Conservation (phyloP, 129 eudicot species). For the Artemisia annua region DNA sequence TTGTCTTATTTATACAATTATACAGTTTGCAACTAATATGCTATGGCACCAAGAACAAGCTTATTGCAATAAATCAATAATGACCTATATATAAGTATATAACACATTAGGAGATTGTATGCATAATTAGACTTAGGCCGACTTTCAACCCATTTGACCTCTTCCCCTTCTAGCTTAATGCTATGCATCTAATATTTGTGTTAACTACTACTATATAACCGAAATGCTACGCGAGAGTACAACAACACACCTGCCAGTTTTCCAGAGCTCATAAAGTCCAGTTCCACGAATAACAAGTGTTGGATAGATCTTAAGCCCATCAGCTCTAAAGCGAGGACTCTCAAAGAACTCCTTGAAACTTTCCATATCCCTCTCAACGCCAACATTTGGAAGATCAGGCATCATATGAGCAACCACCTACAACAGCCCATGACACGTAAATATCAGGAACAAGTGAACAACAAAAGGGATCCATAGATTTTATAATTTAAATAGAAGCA, state of each 20-base stretch:
- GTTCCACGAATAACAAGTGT: slow-evolving; percentile 98
- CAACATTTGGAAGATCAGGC: slow-evolving; percentile 99
- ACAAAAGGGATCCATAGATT: slow-evolving; percentile 3
- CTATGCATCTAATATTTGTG: not conserved
- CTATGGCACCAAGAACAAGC: not conserved
- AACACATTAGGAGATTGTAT: not conserved
- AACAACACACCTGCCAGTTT: slow-evolving; percentile 78
- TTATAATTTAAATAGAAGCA: not conserved
- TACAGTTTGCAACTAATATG: not conserved
- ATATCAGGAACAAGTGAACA: not conserved
- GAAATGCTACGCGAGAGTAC: not conserved
- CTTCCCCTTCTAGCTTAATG: too few relatives aligned
- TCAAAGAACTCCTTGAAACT: slow-evolving; percentile 97
- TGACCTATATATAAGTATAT: too few relatives aligned
- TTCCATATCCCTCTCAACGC: slow-evolving; percentile 96
- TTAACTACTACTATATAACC: slow-evolving; percentile 2
- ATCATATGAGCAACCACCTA: slow-evolving; percentile 99
- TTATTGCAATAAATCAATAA: too few relatives aligned
- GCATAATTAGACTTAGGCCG: not conserved
- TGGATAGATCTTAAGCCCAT: slow-evolving; percentile 97
- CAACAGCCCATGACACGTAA: slow-evolving; percentile 19
- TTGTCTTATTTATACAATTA: not conserved
- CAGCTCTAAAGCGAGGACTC: slow-evolving; percentile 87
- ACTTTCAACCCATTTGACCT: too few relatives aligned
- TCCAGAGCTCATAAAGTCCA: slow-evolving; percentile 98